Base-by-base conservation (phyloP, 176 grass and related monocot species). In the Raddia distichophylla region DNA sequence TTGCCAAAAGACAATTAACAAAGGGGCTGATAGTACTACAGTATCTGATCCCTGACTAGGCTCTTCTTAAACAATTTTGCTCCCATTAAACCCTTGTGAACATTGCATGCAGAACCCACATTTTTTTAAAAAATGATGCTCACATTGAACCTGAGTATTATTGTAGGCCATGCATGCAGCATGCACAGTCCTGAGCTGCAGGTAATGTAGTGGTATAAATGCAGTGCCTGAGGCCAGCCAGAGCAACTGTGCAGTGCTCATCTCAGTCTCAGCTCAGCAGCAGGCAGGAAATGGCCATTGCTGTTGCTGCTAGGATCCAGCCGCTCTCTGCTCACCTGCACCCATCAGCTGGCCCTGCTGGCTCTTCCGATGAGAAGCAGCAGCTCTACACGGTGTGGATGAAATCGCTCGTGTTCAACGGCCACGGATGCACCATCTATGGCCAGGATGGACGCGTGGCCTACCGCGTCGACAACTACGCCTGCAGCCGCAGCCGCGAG, bases 391-490 rank as follows among this genome's bases (percentile, higher is more conserved):
- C 94, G 8, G 66, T 97, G 56, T 97, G 94, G 86, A 91, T 93
- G 91, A 97, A 91, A 76, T 97, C 91, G 0, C 82, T 97, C 54
- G 86, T 93, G 69, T 75, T 93, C 53, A 87, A 74, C 64, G 84
- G 86, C 6, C 84, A 89, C 10, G 94, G 91, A 12, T 93, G 94
- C 83, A 89, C 94, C 9, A 74, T 93, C 35, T 97, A 93, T 54
- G 86, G 90, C 72, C 81, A 83, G 16, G 85, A 91, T 19, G 91
- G 94, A 3, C 51, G 64, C 35, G 85, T 91, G n/a, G 88, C 68
- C 22, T 97, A 97, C 84, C 86, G 94, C 3, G 91, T 97, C 27
- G 94, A 97, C 71, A 97, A 93, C 78, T 97, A 97, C 15, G 86
- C 78, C 62, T 84, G 88, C 79, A 84, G 77, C 46, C 86, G 91